Base-by-base conservation (phyloP, 352 stramenopile genomes). In the Globisporangium cystogenes region DNA sequence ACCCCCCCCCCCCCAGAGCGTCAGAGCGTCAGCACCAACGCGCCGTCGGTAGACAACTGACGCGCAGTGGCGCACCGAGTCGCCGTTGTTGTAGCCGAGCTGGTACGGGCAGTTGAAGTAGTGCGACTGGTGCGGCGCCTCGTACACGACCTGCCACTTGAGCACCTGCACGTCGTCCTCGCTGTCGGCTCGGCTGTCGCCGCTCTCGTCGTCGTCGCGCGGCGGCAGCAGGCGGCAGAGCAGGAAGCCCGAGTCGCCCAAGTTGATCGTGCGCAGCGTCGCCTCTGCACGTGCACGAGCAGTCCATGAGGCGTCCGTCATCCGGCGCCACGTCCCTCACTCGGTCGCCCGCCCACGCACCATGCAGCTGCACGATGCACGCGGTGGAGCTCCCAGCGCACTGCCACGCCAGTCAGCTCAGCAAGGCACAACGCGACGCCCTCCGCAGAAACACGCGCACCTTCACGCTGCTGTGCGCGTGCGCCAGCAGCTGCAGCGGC, bases 51-150 rank as follows among this genome's bases (percentile, higher is more conserved):
- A n/a, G 7, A 50, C 21, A 10, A 26, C 29, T n/a, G n/a, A 64
- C 20, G 7, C 16, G 58, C 27, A 50, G n/a, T n/a, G n/a, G n/a
- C 3, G 4, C 18, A 36, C 83, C 67, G 83, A 67, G 68, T 99
- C 95, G 24, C 90, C 90, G 43, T 89, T 97, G 39, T 90, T 72
- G 54, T 74, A 76, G 10, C 88, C 95, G 14, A 99, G 68, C 57
- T 99, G 95, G 55, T 93, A 98, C 0, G 95, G 95, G 60, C 95
- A 99, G 67, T 99, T 97, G 68, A 98, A 99, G 68, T 97, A 98
- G 58, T 99, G 95, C 27, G 81, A 88, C 59, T 98, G 95, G 61
- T 96, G 90, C 36, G 83, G 80, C 12, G 91, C 93, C 50, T 95
- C 85, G 45, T 89, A 93, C 6, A 96, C 74, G 18, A 98, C 67